phyloP scores from a whole-genome alignment of 345 rosid species.

The Eucalyptus polyanthemos region DNA sequence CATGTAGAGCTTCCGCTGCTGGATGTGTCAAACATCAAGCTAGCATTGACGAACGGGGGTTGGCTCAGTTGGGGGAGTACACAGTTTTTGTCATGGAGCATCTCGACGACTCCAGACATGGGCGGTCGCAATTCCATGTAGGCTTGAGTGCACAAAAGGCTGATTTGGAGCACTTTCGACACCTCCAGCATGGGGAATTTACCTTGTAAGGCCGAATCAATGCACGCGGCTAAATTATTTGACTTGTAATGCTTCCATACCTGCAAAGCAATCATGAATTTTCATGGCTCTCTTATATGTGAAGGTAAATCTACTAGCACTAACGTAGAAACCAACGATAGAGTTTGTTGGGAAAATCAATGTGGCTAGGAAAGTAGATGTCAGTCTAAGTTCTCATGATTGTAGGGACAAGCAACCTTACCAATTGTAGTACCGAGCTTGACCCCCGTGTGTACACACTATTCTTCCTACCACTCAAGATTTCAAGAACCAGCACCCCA shows the following conservation, averaged over 20 bases:
- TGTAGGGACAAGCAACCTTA: conserved; percentile 1
- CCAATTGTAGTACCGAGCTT: conserved; percentile 36
- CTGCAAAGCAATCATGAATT: conserved; percentile 4
- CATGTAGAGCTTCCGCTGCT: neutral
- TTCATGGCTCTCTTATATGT: neutral
- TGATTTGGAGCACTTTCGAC: conserved; percentile 42
- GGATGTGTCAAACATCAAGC: conserved; percentile 20
- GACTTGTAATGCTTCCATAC: conserved; percentile 57
- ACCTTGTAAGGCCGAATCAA: conserved; percentile 25
- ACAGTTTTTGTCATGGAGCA: conserved; percentile 23
- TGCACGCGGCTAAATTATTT: conserved; percentile 5
- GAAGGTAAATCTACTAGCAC: neutral
- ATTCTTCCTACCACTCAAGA: conserved; percentile 48
- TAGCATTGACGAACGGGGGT: conserved; percentile 72
- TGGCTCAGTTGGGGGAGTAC: conserved; percentile 40
- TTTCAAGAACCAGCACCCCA: conserved; percentile 66
- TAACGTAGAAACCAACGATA: neutral
- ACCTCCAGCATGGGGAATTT: conserved; percentile 25
- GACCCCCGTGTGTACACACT: conserved; percentile 42
- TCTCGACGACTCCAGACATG: conserved; percentile 38
- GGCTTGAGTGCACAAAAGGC: conserved; percentile 72
- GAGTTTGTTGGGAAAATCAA: neutral
- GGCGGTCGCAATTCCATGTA: conserved; percentile 47
- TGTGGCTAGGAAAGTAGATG: neutral
- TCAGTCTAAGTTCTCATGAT: neutral